These are phyloP conservation scores for Fusarium bulbicola DNA, from an alignment of 2,329 filamentous ascomycete genomes.

Conservation along the genomic window DNA sequence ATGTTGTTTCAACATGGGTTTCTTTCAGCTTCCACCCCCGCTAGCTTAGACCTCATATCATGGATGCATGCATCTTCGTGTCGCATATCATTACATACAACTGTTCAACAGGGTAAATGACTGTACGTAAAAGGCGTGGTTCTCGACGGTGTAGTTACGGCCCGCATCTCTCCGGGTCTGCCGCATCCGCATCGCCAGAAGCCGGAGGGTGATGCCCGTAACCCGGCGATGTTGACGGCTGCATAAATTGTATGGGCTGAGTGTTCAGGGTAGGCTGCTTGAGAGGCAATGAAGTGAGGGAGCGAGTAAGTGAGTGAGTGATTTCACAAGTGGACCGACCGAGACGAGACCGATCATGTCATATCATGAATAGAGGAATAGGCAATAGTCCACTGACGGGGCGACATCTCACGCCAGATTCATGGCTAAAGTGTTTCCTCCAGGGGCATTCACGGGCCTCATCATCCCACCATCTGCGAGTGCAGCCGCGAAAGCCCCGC, in stretches of 20 bases:
- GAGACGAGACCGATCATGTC: slow-evolving; percentile 26
- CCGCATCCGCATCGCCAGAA: slow-evolving; percentile 34
- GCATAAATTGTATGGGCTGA: background rate
- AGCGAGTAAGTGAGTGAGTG: background rate
- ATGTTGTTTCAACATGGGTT: background rate
- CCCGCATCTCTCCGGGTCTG: slow-evolving; percentile 28
- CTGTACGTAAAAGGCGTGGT: slow-evolving; percentile 8
- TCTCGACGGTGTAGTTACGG: slow-evolving; percentile 11
- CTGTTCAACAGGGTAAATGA: slow-evolving; percentile 12
- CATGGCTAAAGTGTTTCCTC: slow-evolving; percentile 11
- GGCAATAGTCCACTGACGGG: slow-evolving; percentile 1
- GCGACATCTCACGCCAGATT: slow-evolving; percentile 20
- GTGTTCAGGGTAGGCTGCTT: background rate
- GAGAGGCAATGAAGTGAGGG: background rate
- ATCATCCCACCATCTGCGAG: slow-evolving; percentile 33
- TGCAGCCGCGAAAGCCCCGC: slow-evolving; percentile 36
- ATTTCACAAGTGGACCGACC: slow-evolving; percentile 6
- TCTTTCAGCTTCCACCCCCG: slow-evolving; percentile 15
- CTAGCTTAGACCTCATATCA: slow-evolving; percentile 23
- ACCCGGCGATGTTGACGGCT: slow-evolving; percentile 12
- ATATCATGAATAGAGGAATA: background rate
- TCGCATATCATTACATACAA: background rate
- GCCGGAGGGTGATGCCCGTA: slow-evolving; percentile 21
- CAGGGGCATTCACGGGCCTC: slow-evolving; percentile 20
- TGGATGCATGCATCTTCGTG: background rate